Percentiles rank a stretch among this genome's conserved stretches.
phyloP scores from a whole-genome alignment of 108 stramenopile species.

The Mediolabrus comicus region DNA sequence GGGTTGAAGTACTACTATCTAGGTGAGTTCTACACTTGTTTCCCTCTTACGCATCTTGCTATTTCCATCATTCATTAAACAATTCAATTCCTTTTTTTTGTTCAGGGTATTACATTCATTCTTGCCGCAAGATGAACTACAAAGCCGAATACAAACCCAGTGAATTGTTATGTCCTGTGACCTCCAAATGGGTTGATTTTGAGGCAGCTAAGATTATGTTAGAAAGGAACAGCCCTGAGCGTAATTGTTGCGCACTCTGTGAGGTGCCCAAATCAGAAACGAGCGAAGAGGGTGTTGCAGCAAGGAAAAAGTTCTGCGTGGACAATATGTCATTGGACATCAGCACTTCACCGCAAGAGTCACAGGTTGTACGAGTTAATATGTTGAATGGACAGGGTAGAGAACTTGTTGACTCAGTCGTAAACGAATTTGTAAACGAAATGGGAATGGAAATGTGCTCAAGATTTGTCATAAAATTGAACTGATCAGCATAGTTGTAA shows the following conservation, averaged over 20 bases:
- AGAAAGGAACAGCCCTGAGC: slow-evolving; percentile 48
- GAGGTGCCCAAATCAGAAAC: slow-evolving; percentile 5
- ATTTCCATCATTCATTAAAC: not conserved
- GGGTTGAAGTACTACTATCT: slow-evolving; percentile 88
- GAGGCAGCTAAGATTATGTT: slow-evolving; percentile 56
- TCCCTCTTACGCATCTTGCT: not conserved
- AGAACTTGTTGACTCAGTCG: slow-evolving; percentile 61
- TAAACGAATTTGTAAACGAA: slow-evolving; percentile 62
- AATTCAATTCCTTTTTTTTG: not conserved
- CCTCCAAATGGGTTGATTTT: slow-evolving; percentile 81
- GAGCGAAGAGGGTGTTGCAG: not conserved
- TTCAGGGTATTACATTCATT: slow-evolving; percentile 92
- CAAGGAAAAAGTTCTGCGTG: not conserved
- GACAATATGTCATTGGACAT: slow-evolving; percentile 53
- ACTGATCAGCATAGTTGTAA: no score
- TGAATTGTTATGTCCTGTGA: slow-evolving; percentile 86
- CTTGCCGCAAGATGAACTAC: slow-evolving; percentile 94
- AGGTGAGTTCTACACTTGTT: slow-evolving; percentile 8
- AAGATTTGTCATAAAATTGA: slow-evolving; percentile 57
- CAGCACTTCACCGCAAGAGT: slow-evolving; percentile 38
- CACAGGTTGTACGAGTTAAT: slow-evolving; percentile 48
- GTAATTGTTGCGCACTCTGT: slow-evolving; percentile 49
- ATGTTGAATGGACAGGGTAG: slow-evolving; percentile 72
- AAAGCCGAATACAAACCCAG: slow-evolving; percentile 96
- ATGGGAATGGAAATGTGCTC: slow-evolving; percentile 50